Evolutionary conservation across 257 asterid genomes (phyloP), one percentile per base, ranked within the genome.

Genomic region (Apocynum venetum): DNA sequence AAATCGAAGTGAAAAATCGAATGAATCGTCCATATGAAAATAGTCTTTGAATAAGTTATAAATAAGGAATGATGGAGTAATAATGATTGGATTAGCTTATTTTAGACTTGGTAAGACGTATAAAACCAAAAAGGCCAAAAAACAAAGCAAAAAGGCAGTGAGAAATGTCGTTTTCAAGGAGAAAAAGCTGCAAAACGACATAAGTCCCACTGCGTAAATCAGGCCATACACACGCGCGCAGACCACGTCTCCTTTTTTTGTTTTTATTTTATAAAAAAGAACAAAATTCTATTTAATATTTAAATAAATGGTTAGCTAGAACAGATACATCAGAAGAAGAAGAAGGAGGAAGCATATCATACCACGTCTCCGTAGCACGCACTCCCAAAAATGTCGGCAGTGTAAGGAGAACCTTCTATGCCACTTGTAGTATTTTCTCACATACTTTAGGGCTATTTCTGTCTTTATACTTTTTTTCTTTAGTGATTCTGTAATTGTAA

Each of bases 341-440:
- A 25, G 31, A 25, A 25, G 31, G 31, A 25, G 31, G 31, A 25
- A 25, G 31, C 31, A 25, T 25, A 25, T 25, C 31, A 25, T 25
- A 25, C 31, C 31, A 25, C 31, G 31, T 0, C 31, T 25, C 31
- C 31, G 31, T 46, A 41, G 13, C 79, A 76, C 78, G 55, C 49
- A 53, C 44, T 43, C 31, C 71, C 56, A 56, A 67, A 55, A 12
- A 74, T 80, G 83, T 80, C 83, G 83, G 83, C 73, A 75, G 31
- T 25, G 31, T 25, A 25, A 66, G 65, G 31, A 10, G 59, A 41
- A 69, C 71, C 73, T 56, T 77, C 73, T 49, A 47, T 43, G 75
- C 72, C 64, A 25, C 81, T 46, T 71, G 0, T 11, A 25, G 73
- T 47, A 78, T 57, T 78, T 46, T 71, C 66, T 15, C 64, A 47